Evolutionary conservation across 257 asterid genomes (phyloP), one percentile per base, ranked within the genome.

Genomic region (Gentiana straminea): DNA sequence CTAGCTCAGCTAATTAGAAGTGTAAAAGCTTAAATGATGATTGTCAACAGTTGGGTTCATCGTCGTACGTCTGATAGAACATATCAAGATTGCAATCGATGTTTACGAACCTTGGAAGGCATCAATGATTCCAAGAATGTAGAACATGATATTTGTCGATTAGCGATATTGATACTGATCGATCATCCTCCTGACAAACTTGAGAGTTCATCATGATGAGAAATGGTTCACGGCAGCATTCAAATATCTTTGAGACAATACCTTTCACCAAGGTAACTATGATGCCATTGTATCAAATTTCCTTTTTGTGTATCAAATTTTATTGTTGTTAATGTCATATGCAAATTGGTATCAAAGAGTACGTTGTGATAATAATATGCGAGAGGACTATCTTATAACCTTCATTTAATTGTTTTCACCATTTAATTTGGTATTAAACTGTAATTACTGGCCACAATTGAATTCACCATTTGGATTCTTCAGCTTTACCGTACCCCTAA

Each of bases 171-270:
- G 63, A n/a, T n/a, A n/a, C n/a, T n/a, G n/a, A n/a, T n/a, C n/a
- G n/a, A n/a, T n/a, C n/a, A 62, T 84, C 59, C 56, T 77, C 0
- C 55, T 81, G 52, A 78, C 76, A 45, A 81, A 94, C 61, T 68
- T 60, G 59, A 74, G 81, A 66, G 61, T 71, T n/a, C n/a, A n/a
- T 46, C 9, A 61, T 9, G 86, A 84, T 41, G 60, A 63, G 34
- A 72, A 58, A n/a, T 79, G 88, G 94, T 65, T 83, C 13, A 41
- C 65, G 10, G 69, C 79, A 12, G 12, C 74, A 36, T 74, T 59
- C 56, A 51, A 60, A 4, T 86, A 87, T 73, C 94, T 83, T 36
- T 79, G 82, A 62, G 68, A 71, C 52, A 74, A 55, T 37, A 53
- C 49, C 58, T 60, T 54, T 63, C 64, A 71, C 33, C 45, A 55